Evolutionary conservation across 495 filamentous ascomycete species (phyloP), one percentile per base, ranked within the genome.

Genomic region (Aspergillus taichungensis): DNA sequence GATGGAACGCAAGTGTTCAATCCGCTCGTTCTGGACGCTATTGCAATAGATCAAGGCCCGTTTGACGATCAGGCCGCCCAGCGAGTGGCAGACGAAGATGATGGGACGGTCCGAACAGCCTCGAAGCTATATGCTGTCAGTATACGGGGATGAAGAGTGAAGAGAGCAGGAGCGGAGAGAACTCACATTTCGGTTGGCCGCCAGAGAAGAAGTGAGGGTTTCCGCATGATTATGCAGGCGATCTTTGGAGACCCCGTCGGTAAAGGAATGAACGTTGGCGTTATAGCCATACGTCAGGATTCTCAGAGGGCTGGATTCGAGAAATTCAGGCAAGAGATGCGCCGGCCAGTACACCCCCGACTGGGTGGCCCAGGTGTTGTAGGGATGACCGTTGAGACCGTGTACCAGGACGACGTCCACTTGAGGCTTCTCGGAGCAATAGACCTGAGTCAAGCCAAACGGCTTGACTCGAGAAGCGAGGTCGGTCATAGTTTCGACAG

Each of bases 221-320:
- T 90, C 82, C 5, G 88, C 88, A 64, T 94, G 88, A 52, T 88
- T 82, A 48, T 85, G 81, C 47, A 94, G 79, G 52, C 82, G 82
- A 61, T 90, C 88, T 37, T 80, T 80, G 38, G 82, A 76, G 46
- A 59, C 72, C 30, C 75, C 72, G 38, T 78, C 79, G 9, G 70
- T 77, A 37, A 84, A 81, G 0, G 78, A 61, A 34, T 79, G 78
- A 29, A 90, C 84, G 53, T 87, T 82, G 37, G 85, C 83, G 55
- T 94, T 87, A 59, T 92, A 94, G 3, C 88, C 88, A 56, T 90
- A 94, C 6, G 84, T 83, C 40, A 94, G 62, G 32, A 94, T 76
- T 30, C 89, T 76, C 13, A 82, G 79, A 43, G 76, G 78, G 37
- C 74, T 71, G 18, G 74, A 61, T 34, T 75, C 78, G 6, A 86